phyloP scores from a whole-genome alignment of 768 basidiomycete species.

The Clitopilus hobsonii region DNA sequence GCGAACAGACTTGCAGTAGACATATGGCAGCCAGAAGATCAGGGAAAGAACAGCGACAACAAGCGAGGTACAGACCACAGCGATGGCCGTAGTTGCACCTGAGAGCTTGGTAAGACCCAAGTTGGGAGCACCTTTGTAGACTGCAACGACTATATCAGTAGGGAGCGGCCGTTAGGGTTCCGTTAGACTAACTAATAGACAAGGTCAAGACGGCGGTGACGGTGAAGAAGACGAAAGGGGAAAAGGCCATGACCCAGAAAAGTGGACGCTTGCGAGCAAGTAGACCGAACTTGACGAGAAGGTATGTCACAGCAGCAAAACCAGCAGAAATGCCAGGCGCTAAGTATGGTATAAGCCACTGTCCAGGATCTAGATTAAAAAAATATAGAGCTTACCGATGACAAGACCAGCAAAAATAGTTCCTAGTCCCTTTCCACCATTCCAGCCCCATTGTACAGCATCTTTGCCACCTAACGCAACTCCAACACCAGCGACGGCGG shows the following conservation, averaged over 20 bases:
- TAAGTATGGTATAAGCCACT: neutral
- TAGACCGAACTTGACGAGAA: conserved; percentile 20
- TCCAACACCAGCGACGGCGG: conserved; percentile 21
- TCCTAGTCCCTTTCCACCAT: conserved; percentile 19
- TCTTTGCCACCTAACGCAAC: conserved; percentile 18
- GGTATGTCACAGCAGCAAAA: conserved; percentile 16
- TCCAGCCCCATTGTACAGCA: conserved; percentile 23
- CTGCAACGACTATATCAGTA: neutral
- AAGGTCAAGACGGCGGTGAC: conserved; percentile 20
- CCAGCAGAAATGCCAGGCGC: conserved; percentile 17
- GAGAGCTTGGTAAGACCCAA: conserved; percentile 17
- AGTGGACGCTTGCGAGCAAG: conserved; percentile 16
- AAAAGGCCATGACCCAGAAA: conserved; percentile 14
- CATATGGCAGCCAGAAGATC: conserved; percentile 24
- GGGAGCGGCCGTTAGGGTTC: neutral
- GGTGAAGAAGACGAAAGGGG: conserved; percentile 22
- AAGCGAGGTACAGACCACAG: conserved; percentile 17
- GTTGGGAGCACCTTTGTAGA: conserved; percentile 22
- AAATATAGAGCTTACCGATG: conserved; percentile 11
- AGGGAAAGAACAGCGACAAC: conserved; percentile 18
- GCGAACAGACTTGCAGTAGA: conserved; percentile 19
- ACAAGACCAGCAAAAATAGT: conserved; percentile 21
- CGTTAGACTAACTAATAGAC: conserved; percentile 15
- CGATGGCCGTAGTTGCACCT: conserved; percentile 12
- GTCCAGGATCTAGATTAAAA: neutral